Conservation (phyloP, 2,329 filamentous ascomycete species). For the Paecilomyces dactylethromorphus region DNA sequence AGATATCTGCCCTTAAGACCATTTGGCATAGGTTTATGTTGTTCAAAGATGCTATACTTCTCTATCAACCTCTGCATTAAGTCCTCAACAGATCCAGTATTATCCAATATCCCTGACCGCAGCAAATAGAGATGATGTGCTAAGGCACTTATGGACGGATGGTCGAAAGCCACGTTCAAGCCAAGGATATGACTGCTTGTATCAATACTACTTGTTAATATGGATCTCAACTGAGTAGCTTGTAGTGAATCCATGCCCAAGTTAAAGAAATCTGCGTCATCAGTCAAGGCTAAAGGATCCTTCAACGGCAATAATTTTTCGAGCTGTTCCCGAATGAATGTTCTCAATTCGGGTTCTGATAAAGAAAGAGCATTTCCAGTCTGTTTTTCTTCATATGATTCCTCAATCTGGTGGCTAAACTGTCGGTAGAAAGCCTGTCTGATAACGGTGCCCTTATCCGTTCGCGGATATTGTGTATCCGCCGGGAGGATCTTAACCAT, state of each 20-base stretch:
- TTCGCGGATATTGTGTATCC: slow-evolving; percentile 43
- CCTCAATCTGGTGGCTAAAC: slow-evolving; percentile 44
- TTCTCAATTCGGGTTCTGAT: slow-evolving; percentile 22
- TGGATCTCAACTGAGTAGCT: slow-evolving; percentile 49
- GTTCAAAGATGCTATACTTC: slow-evolving; percentile 33
- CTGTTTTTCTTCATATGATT: slow-evolving; percentile 30
- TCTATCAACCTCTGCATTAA: slow-evolving; percentile 44
- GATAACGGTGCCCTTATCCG: slow-evolving; percentile 54
- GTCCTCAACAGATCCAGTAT: slow-evolving; percentile 30
- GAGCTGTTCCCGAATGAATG: slow-evolving; percentile 28
- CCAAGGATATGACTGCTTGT: slow-evolving; percentile 42
- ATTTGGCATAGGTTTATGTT: slow-evolving; percentile 16
- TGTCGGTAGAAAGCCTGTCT: slow-evolving; percentile 45
- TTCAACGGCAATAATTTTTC: slow-evolving; percentile 16
- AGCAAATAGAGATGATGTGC: slow-evolving; percentile 40
- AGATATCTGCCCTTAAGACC: slow-evolving; percentile 16
- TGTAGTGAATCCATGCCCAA: slow-evolving; percentile 54
- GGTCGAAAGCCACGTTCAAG: slow-evolving; percentile 55
- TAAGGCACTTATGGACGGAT: slow-evolving; percentile 44
- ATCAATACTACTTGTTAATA: slow-evolving; percentile 47
- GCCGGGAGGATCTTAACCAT: slow-evolving; percentile 45
- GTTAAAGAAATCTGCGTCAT: slow-evolving; percentile 53
- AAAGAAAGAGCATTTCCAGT: slow-evolving; percentile 15
- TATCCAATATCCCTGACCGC: slow-evolving; percentile 27
- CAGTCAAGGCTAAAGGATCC: slow-evolving; percentile 12